phyloP scores from a whole-genome alignment of 192 early-diverging fungal species.

The Coemansia aciculifera region DNA sequence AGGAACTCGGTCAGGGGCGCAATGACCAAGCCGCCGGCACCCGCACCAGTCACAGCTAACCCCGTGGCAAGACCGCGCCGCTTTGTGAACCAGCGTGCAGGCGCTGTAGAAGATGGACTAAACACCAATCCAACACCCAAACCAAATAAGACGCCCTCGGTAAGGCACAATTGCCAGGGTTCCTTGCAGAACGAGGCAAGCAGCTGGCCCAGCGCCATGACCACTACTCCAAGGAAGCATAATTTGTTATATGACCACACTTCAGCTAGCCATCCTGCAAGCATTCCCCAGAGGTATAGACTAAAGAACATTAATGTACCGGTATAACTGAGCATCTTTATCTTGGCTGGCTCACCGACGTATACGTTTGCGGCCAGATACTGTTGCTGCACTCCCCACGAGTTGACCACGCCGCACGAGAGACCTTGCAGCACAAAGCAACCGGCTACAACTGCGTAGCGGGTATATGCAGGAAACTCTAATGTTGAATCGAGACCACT shows the following conservation, averaged over 20 bases:
- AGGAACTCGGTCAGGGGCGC: constrained; percentile 58
- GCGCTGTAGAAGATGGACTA: constrained; percentile 59
- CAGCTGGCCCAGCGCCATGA: constrained; percentile 57
- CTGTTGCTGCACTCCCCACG: constrained; percentile 49
- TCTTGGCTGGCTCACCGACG: constrained; percentile 12
- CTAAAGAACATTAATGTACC: constrained; percentile 47
- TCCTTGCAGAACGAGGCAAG: constrained; percentile 61
- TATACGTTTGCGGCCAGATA: constrained; percentile 38
- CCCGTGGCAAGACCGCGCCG: constrained; percentile 64
- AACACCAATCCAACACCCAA: constrained; percentile 59
- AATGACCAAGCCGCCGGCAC: constrained; percentile 63
- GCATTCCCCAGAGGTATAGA: constrained; percentile 42
- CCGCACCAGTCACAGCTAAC: constrained; percentile 65
- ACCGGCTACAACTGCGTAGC: constrained; percentile 30
- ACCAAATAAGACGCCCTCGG: constrained; percentile 67
- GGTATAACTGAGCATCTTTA: constrained; percentile 35
- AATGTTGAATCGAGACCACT: background rate
- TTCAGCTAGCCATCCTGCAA: constrained; percentile 48
- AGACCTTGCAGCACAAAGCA: constrained; percentile 45
- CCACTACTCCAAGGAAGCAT: constrained; percentile 31
- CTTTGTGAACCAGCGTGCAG: constrained; percentile 64
- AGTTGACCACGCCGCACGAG: constrained; percentile 33
- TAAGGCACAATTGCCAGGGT: constrained; percentile 67
- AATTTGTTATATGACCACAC: constrained; percentile 45
- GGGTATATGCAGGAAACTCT: constrained; percentile 16